A percentile compares a stretch with the other conserved stretches of the same genome.
Evolutionary conservation across 331 rosid species (phyloP).

Genomic region (Erythrophleum ivorense): DNA sequence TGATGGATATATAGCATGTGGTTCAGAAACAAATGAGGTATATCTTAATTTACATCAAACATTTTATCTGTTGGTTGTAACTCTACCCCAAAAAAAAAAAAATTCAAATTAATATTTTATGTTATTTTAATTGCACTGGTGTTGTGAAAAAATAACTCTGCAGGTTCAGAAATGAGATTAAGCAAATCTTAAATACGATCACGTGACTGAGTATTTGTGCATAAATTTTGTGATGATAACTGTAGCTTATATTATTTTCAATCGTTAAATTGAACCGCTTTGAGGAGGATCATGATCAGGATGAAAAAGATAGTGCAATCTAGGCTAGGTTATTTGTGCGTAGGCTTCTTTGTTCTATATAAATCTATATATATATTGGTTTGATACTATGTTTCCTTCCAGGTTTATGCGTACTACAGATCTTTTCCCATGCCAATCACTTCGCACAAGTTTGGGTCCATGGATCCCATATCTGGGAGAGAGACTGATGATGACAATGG

Average conservation of each 20-base stretch:
- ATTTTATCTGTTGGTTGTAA: conserved; percentile 3
- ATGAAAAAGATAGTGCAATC: conserved; percentile 21
- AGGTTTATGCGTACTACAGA: conserved; percentile 86
- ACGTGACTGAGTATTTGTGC: background rate
- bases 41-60: conserved; percentile 31
- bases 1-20: conserved; percentile 92
- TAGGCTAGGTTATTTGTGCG: background rate
- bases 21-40: conserved; percentile 99
- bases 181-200: background rate
- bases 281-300: conserved; percentile 13
- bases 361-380: background rate
- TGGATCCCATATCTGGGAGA: conserved; percentile 85
- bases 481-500: conserved; percentile 89
- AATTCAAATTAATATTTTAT: conserved; percentile 20
- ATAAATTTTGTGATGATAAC: conserved; percentile 8
- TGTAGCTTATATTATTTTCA: conserved; percentile 9
- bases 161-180: conserved; percentile 14
- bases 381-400: conserved; percentile 37
- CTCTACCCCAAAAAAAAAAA: background rate
- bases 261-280: background rate
- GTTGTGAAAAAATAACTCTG: background rate
- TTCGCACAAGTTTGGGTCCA: conserved; percentile 83
- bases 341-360: background rate
- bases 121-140: conserved; percentile 33
- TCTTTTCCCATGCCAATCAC: conserved; percentile 91